phyloP scores from a whole-genome alignment of 768 basidiomycete species.

The Podaxis sp. region DNA sequence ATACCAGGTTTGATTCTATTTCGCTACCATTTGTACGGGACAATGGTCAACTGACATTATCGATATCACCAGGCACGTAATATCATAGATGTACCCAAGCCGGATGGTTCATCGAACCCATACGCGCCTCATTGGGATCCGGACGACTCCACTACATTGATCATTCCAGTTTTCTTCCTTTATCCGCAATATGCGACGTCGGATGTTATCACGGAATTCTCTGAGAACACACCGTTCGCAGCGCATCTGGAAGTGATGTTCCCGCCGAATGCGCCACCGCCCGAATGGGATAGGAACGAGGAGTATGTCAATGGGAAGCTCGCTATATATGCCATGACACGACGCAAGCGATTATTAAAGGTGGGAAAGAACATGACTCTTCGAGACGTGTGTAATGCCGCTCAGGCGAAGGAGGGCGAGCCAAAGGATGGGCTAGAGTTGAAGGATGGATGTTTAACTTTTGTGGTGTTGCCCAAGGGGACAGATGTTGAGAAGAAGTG shows the following conservation, averaged over 20 bases:
- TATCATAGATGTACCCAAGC: slow-evolving; percentile 53
- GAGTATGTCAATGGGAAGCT: slow-evolving; percentile 68
- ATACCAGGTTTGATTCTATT: slow-evolving; percentile 51
- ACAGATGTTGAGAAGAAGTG: slow-evolving; percentile 69
- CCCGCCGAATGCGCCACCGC: slow-evolving; percentile 61
- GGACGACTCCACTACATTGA: slow-evolving; percentile 63
- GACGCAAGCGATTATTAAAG: slow-evolving; percentile 75
- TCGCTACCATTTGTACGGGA: background rate
- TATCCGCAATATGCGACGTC: slow-evolving; percentile 90
- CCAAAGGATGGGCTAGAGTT: slow-evolving; percentile 78
- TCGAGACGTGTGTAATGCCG: slow-evolving; percentile 66
- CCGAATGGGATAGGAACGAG: slow-evolving; percentile 72
- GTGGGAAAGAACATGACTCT: slow-evolving; percentile 90
- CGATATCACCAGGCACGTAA: slow-evolving; percentile 62
- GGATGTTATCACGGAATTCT: slow-evolving; percentile 84
- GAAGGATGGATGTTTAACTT: slow-evolving; percentile 77
- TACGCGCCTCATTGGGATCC: slow-evolving; percentile 66
- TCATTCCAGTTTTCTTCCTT: slow-evolving; percentile 89
- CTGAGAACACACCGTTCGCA: slow-evolving; percentile 80
- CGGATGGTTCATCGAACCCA: slow-evolving; percentile 51
- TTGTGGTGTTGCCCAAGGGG: slow-evolving; percentile 78
- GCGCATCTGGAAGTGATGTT: slow-evolving; percentile 83
- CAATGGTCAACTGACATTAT: slow-evolving; percentile 9
- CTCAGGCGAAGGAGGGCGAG: slow-evolving; percentile 58
- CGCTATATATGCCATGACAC: slow-evolving; percentile 82